These are phyloP conservation scores for Paspalum vaginatum DNA, from an alignment of 176 grass and related monocot genomes.

Conservation along the genomic window DNA sequence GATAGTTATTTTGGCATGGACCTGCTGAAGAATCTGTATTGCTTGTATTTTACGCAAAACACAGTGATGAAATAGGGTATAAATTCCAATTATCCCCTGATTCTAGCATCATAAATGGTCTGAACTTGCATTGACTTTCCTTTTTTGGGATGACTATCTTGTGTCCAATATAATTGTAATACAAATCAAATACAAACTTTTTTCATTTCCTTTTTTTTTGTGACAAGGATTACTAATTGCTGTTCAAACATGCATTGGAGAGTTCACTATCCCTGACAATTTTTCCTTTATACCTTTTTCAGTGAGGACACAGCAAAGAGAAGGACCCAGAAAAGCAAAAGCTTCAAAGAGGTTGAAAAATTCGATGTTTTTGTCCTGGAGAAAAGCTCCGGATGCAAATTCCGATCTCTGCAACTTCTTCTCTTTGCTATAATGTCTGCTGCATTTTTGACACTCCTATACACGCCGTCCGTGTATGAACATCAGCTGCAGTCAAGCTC, in stretches of 20 bases:
- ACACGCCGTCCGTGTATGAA: slow-evolving; percentile 77
- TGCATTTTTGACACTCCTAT: slow-evolving; percentile 75
- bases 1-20: slow-evolving; percentile 7
- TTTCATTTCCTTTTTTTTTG: not conserved
- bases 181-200: slow-evolving; percentile 2
- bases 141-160: not conserved
- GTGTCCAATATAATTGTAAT: not conserved
- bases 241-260: not conserved
- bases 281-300: slow-evolving; percentile 42
- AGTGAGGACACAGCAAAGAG: slow-evolving; percentile 74
- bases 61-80: not conserved
- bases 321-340: slow-evolving; percentile 72
- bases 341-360: slow-evolving; percentile 81
- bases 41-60: not conserved
- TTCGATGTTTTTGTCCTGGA: slow-evolving; percentile 74
- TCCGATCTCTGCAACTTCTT: slow-evolving; percentile 72
- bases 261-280: slow-evolving; percentile 8
- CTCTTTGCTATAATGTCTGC: slow-evolving; percentile 84
- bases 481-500: slow-evolving; percentile 62
- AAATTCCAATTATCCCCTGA: not conserved
- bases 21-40: not conserved
- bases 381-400: slow-evolving; percentile 71
- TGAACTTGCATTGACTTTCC: not conserved
- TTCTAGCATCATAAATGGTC: not conserved
- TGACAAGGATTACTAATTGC: slow-evolving; percentile 13